phyloP scores from a whole-genome alignment of 2,329 filamentous ascomycete species.

The Ophioceras dolichostomum region DNA sequence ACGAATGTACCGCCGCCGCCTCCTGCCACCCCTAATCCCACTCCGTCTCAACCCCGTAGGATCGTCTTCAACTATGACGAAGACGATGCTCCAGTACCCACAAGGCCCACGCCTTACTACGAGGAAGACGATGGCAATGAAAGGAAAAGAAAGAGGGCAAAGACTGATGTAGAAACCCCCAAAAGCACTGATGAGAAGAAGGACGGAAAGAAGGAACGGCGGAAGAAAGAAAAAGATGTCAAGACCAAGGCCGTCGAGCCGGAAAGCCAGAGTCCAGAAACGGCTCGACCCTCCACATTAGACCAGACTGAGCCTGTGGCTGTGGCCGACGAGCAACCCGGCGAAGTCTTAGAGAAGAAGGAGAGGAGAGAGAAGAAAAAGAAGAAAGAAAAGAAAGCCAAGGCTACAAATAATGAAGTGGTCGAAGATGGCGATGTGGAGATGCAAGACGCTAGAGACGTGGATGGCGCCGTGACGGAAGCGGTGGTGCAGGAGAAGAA shows the following conservation, averaged over 20 bases:
- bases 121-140: slow-evolving; percentile 19
- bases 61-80: slow-evolving; percentile 15
- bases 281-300: not conserved
- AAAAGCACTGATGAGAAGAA: not conserved
- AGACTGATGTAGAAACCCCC: not conserved
- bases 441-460: not conserved
- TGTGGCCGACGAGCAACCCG: too few species aligned
- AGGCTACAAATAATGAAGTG: not conserved
- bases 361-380: not conserved
- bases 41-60: slow-evolving; percentile 6
- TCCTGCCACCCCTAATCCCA: not conserved
- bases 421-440: not conserved
- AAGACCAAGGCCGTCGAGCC: too few species aligned
- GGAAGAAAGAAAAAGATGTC: slow-evolving; percentile 15
- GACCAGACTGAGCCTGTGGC: too few species aligned
- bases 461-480: not conserved
- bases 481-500: too few species aligned
- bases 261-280: not conserved
- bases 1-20: too few species aligned
- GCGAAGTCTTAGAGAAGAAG: too few species aligned
- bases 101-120: slow-evolving; percentile 1
- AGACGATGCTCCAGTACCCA: slow-evolving; percentile 1
- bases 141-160: slow-evolving; percentile 10
- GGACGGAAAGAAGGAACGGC: slow-evolving; percentile 9
- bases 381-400: not conserved